Conservation (phyloP, 2,329 filamentous ascomycete genomes). For the Tolypocladium tropicale region DNA sequence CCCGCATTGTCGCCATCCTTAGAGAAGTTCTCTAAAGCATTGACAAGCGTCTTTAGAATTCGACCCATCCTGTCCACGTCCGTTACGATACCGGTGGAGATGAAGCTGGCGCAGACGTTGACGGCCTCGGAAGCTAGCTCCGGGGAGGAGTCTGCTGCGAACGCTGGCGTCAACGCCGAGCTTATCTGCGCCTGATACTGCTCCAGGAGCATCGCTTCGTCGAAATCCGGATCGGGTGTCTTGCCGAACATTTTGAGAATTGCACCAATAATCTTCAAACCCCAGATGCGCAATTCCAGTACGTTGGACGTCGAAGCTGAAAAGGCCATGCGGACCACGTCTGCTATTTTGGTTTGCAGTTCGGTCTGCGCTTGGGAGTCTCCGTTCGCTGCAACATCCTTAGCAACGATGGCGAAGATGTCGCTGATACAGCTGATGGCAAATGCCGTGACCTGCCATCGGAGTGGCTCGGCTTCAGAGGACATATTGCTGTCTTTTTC, state of each 20-base stretch:
- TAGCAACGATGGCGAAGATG: conserved; percentile 67
- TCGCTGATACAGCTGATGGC: conserved; percentile 83
- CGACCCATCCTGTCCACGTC: conserved; percentile 98
- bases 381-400: conserved; percentile 67
- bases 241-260: conserved; percentile 94
- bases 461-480: conserved; percentile 72
- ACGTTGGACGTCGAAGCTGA: conserved; percentile 93
- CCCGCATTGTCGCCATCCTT: conserved; percentile 69
- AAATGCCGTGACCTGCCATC: conserved; percentile 94
- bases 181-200: conserved; percentile 98
- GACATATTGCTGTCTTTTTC: conserved; percentile 39
- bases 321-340: conserved; percentile 94
- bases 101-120: conserved; percentile 96
- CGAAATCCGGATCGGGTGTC: conserved; percentile 89
- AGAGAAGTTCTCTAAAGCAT: conserved; percentile 85
- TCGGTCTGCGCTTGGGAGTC: conserved; percentile 69
- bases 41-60: conserved; percentile 86
- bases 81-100: conserved; percentile 92
- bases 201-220: conserved; percentile 91
- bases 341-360: conserved; percentile 74
- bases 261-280: conserved; percentile 86
- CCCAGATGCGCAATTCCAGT: conserved; percentile 79
- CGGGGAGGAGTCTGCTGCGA: conserved; percentile 89
- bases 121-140: conserved; percentile 93
- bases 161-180: conserved; percentile 90